Percentiles rank a stretch among this genome's conserved stretches.
Conservation (phyloP, 768 basidiomycete genomes). For the Royoungia palumana region DNA sequence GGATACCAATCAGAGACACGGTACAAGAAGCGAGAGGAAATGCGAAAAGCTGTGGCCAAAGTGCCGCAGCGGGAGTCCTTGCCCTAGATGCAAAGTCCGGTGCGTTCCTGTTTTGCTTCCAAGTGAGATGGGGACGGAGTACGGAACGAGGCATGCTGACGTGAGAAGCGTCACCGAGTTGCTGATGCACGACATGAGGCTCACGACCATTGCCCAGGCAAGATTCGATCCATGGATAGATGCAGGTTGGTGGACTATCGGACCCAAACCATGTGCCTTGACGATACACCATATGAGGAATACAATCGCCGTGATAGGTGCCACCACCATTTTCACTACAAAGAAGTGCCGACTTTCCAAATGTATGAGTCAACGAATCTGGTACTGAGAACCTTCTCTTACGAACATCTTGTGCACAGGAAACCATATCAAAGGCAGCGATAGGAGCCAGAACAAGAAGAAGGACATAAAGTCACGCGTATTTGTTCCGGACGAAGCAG, state of each 20-base stretch:
- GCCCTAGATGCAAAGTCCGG: slow-evolving; percentile 74
- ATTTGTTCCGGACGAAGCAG: slow-evolving; percentile 69
- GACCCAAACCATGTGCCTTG: slow-evolving; percentile 74
- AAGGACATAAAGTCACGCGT: slow-evolving; percentile 78
- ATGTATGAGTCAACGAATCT: slow-evolving; percentile 4
- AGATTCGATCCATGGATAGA: slow-evolving; percentile 63
- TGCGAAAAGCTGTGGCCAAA: slow-evolving; percentile 65
- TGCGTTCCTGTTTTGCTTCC: slow-evolving; percentile 48
- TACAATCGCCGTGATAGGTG: slow-evolving; percentile 63
- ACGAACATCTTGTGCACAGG: slow-evolving; percentile 77
- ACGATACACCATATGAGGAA: slow-evolving; percentile 80
- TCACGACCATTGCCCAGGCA: slow-evolving; percentile 72
- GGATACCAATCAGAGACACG: slow-evolving; percentile 77
- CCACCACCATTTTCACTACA: slow-evolving; percentile 71
- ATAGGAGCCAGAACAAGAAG: slow-evolving; percentile 84
- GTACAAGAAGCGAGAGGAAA: slow-evolving; percentile 72
- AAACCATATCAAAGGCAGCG: slow-evolving; percentile 77
- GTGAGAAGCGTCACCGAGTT: slow-evolving; percentile 76
- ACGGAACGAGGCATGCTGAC: slow-evolving; percentile 33
- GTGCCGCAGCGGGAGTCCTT: slow-evolving; percentile 51
- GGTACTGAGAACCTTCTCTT: slow-evolving; percentile 7
- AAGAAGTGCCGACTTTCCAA: slow-evolving; percentile 66
- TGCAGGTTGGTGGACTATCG: slow-evolving; percentile 64
- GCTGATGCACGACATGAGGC: slow-evolving; percentile 74
- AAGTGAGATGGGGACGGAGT: slow-evolving; percentile 14